Base-by-base conservation (phyloP, 345 rosid genomes). In the Bruguiera sexangula region DNA sequence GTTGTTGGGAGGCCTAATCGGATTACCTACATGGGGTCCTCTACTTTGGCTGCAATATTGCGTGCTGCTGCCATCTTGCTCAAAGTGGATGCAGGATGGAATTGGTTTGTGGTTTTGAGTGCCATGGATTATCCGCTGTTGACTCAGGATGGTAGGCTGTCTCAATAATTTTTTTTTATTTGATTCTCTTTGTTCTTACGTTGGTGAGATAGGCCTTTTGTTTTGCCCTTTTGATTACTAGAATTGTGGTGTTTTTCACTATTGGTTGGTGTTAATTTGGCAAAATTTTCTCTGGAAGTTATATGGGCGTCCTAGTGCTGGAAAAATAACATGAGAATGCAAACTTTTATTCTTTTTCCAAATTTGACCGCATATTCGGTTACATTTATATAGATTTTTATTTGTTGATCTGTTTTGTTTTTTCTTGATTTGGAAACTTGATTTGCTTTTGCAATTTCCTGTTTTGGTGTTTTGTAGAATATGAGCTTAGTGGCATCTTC, bases 41-140 rank as follows among this genome's bases (percentile, higher is more conserved):
- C 97, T 60, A 76, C 84, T 72, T 62, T 84, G 19, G 96, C 97
- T 34, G 66, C 90, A 18, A 85, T 87, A 60, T 82, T 96, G 69
- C 91, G 85, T 6, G 98, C 94, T 16, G 99, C 90, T 0, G 86
- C 99, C 13, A 82, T 92, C 73, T 67, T 96, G 78, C 69, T 92
- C 79, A 90, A 81, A 86, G 55, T 92, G 69, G 94, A 89, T 79
- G 78, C 76, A 2, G 85, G 89, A 55, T 96, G 99, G 99, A 85
- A 86, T 69, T 92, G 99, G 98, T 96, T 96, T 54, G 85, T 96
- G 53, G 78, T 79, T 29, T 83, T 96, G 83, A 92, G 95, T 66
- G 98, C 99, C 6, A 65, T 71, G 78, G 99, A 96, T 83, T 96
- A 96, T 82, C 99, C 99, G 1, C 78, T 96, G 65, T 69, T 92